Evolutionary conservation across 495 filamentous ascomycete species (phyloP), one percentile per base, ranked within the genome.

Genomic region (Penicillium atrosanguineum): DNA sequence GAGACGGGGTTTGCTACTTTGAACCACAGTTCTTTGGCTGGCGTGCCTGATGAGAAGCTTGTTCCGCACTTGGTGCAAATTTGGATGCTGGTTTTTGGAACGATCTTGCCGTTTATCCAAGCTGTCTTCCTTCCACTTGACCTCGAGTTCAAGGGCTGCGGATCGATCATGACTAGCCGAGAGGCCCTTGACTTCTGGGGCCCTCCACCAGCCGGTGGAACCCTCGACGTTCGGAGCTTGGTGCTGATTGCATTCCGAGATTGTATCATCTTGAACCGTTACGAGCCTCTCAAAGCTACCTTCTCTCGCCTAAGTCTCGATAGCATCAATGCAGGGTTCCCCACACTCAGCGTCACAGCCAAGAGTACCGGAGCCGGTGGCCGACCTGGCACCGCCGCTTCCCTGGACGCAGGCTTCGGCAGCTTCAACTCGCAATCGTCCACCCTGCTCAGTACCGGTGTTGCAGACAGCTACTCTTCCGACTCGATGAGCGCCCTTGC

Each of bases 81-180:
- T 60, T 99, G 95, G 95, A 82, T 93, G 37, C 79, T 92, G 40
- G 88, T 95, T 2, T 97, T 96, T 61, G 89, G 89, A 7, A 89
- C 79, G 18, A 88, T 97, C 43, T 71, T 97, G 12, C 95, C 95
- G 0, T 99, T 95, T 65, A 86, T 97, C 52, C 95, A 99, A 74
- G 93, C 92, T 0, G 92, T 96, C 5, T 96, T 99, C 67, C 77
- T 99, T 3, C 95, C 94, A 0, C 74, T 99, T 12, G 94, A 99
- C 61, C 83, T 93, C 14, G 95, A 99, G 63, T 96, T 98, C 69
- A 87, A 89, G 50, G 93, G 94, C 28, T 78, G 77, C 38, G 94
- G 94, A 6, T 74, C 84, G 0, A 68, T 96, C 52, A 86, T 98
- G 83, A 82, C 79, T 3, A 53, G 79, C 0, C 82, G 85, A 1